Percentiles rank a stretch among this genome's conserved stretches.
Evolutionary conservation across 768 basidiomycete genomes (phyloP).

Genomic region (Mycena kentingensis): DNA sequence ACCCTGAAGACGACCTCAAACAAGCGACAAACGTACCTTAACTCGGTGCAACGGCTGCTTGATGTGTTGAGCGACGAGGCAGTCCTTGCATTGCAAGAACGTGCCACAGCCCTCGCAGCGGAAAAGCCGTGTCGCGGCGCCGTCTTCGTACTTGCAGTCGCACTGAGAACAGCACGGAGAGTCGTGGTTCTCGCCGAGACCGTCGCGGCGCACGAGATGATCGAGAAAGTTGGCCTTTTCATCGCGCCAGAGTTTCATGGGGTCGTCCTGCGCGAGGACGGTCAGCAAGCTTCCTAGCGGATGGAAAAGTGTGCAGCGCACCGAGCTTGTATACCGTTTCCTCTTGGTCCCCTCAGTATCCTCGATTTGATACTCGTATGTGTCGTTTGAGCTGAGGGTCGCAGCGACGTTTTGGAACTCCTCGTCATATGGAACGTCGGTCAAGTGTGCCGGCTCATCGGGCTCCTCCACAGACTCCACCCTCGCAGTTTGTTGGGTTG

Average conservation of each 20-base stretch:
- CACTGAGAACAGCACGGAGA: background rate
- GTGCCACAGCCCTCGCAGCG: background rate
- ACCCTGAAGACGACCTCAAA: too few species aligned
- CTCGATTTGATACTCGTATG: background rate
- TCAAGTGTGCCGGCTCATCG: too few species aligned
- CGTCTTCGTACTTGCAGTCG: background rate
- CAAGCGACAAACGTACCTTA: background rate
- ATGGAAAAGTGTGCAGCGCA: background rate
- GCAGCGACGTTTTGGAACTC: too few species aligned
- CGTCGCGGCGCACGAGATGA: background rate
- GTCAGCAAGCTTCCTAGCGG: background rate
- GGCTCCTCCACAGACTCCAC: too few species aligned
- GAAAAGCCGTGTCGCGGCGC: background rate
- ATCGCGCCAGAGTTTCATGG: background rate
- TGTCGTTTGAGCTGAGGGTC: too few species aligned
- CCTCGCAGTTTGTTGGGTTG: too few species aligned
- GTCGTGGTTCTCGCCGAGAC: background rate
- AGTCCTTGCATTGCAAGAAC: background rate
- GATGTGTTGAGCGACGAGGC: background rate
- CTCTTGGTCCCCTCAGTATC: background rate
- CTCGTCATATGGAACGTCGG: too few species aligned
- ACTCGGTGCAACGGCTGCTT: background rate
- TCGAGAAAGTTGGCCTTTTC: background rate
- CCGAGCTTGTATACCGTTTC: background rate
- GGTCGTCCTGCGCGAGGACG: background rate